Conservation (phyloP, 139 green algal genomes). For the Yamagishiella unicocca region DNA sequence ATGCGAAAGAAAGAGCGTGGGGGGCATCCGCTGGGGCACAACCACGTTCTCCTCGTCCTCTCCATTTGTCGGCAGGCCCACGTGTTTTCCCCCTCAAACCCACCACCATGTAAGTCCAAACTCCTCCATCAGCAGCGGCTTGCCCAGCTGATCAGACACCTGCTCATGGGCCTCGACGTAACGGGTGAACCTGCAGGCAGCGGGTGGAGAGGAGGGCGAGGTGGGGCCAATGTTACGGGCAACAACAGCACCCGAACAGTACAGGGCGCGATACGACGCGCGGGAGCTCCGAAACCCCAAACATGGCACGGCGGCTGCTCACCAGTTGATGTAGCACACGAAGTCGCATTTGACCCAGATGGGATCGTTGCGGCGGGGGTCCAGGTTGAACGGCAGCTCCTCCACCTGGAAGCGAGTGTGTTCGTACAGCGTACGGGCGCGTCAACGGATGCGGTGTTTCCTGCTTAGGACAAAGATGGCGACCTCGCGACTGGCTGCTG, state of each 20-base stretch:
- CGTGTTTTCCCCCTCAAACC: neutral
- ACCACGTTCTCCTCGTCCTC: too few species aligned
- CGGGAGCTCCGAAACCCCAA: too few species aligned
- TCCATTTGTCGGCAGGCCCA: too few species aligned
- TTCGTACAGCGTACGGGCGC: too few species aligned
- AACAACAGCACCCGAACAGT: too few species aligned
- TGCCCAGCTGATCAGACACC: conserved; percentile 13
- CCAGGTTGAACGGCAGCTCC: conserved; percentile 28
- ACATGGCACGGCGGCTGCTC: too few species aligned
- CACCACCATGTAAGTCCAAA: conserved; percentile 57
- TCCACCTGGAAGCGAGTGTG: conserved; percentile 24
- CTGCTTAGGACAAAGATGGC: too few species aligned
- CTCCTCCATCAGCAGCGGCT: conserved; percentile 60
- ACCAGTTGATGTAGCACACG: conserved; percentile 48
- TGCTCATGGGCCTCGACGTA: conserved; percentile 39
- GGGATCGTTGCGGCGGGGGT: conserved; percentile 31
- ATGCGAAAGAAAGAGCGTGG: too few species aligned
- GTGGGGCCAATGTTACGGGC: neutral
- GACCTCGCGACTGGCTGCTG: too few species aligned
- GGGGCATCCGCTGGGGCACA: too few species aligned
- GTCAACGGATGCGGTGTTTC: too few species aligned
- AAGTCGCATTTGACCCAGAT: conserved; percentile 42
- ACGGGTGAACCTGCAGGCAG: conserved; percentile 20
- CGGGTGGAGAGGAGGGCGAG: neutral
- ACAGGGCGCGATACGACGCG: too few species aligned